Evolutionary conservation across 2,329 filamentous ascomycete genomes (phyloP).

Genomic region (Penicillium janthinellum): DNA sequence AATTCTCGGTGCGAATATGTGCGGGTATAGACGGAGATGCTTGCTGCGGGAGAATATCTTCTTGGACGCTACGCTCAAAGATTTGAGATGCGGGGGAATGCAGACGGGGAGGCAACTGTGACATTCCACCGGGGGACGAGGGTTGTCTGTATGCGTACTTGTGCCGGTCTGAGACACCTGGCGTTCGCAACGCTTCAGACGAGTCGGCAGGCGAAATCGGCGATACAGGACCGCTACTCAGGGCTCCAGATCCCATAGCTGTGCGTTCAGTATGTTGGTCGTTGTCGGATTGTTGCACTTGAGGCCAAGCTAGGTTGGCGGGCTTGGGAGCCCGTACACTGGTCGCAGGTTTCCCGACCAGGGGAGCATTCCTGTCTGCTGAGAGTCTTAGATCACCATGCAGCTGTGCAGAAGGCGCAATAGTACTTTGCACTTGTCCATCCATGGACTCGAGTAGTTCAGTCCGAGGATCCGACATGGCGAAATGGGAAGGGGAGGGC

Average conservation of each 20-base stretch:
- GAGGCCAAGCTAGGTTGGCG: conserved; percentile 18
- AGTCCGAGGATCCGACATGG: conserved; percentile 14
- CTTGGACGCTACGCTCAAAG: conserved; percentile 94
- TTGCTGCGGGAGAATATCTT: conserved; percentile 66
- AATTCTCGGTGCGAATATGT: conserved; percentile 91
- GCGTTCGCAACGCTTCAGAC: conserved; percentile 23
- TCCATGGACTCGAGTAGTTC: conserved; percentile 3
- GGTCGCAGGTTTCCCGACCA: conserved; percentile 9
- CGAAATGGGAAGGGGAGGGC: background rate
- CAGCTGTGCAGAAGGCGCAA: conserved; percentile 5
- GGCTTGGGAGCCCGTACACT: conserved; percentile 22
- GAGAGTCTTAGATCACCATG: background rate
- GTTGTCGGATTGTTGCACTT: conserved; percentile 12
- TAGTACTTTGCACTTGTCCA: background rate
- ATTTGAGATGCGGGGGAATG: conserved; percentile 80
- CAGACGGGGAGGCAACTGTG: conserved; percentile 69
- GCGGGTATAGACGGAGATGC: conserved; percentile 84
- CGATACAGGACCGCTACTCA: conserved; percentile 15
- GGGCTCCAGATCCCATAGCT: conserved; percentile 1
- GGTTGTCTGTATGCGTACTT: conserved; percentile 47
- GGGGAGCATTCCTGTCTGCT: conserved; percentile 10
- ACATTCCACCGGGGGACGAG: conserved; percentile 65
- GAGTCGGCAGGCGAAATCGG: conserved; percentile 29
- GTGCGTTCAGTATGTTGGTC: conserved; percentile 8
- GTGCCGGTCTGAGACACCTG: conserved; percentile 19